A percentile compares a stretch with the other conserved stretches of the same genome.
phyloP scores from a whole-genome alignment of 106 monocot species.

The Acorus calamus region DNA sequence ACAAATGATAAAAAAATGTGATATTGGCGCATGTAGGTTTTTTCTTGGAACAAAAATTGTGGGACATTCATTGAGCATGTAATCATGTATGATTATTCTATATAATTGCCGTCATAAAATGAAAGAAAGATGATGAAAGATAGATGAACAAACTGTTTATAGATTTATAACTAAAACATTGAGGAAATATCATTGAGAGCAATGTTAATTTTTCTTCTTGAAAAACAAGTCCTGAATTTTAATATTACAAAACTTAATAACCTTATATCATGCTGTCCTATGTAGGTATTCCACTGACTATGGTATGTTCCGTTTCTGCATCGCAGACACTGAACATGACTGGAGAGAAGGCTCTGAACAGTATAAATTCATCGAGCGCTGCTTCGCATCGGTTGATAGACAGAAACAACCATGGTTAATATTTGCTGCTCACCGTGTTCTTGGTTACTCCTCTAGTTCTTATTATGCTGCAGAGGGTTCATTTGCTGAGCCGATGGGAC shows the following conservation, averaged over 20 bases:
- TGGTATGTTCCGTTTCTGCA: constrained; percentile 93
- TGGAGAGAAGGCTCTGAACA: constrained; percentile 94
- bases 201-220: too few relatives aligned
- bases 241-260: not conserved
- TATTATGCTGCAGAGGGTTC: constrained; percentile 63
- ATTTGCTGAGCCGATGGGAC: constrained; percentile 85
- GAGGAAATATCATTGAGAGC: not conserved
- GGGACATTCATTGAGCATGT: too few relatives aligned
- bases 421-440: constrained; percentile 84
- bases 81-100: too few relatives aligned
- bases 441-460: constrained; percentile 76
- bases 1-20: too few relatives aligned
- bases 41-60: too few relatives aligned
- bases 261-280: not conserved
- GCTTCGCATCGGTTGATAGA: constrained; percentile 69
- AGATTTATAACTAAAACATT: too few relatives aligned
- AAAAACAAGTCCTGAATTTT: too few relatives aligned
- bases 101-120: too few relatives aligned
- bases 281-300: constrained; percentile 82
- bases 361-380: constrained; percentile 72
- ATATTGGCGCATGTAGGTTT: too few relatives aligned
- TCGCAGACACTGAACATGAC: constrained; percentile 90
- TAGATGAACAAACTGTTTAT: too few relatives aligned
- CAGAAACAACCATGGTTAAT: constrained; percentile 92
- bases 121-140: too few relatives aligned